Evolutionary conservation across 495 filamentous ascomycete species (phyloP), one percentile per base, ranked within the genome.

Genomic region (Chaetomium cochliodes): DNA sequence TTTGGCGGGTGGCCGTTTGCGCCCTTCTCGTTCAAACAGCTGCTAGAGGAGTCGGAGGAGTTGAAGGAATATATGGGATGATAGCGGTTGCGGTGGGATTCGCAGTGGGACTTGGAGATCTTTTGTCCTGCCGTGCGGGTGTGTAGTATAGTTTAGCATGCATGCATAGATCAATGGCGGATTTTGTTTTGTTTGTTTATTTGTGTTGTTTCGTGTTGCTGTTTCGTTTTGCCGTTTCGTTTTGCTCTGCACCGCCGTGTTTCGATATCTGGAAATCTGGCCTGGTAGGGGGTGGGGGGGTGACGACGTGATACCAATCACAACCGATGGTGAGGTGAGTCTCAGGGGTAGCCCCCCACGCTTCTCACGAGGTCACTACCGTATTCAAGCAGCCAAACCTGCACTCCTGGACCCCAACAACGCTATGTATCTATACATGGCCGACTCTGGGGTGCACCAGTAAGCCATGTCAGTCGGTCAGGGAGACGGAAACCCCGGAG

Each of bases 1-100:
- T 96, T 96, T 66, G 92, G 92, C 60, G 94, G 94, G 50, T 84
- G 94, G 73, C 81, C 92, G 44, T 98, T 99, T 78, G 81, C 89
- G 69, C 94, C 94, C 11, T 98, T 98, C 76, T 92, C 89, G 72
- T 98, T 98, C 74, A 87, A 88, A 80, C 81, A 86, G 22, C 77
- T 97, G 67, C 76, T 98, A 62, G 94, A 98, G 75, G 92, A 97
- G 74, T 90, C 93, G 56, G 83, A 84, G 64, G 77, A 78, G 65
- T 70, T 82, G 68, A 77, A 70, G 56, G 78, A 80, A 42, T 82
- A 79, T 64, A 65, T 75, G 44, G 78, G 78, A 42, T 82, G 71
- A 64, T n/a, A 15, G 28, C 28, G 3, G n/a, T 18, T 18, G 28
- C 2, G 25, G 37, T 3, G 13, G 28, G 6, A 30, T 30, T 6